Evolutionary conservation across 23 red algal species (phyloP), one percentile per base, ranked within the genome.

Genomic region (Gracilaria domingensis): DNA sequence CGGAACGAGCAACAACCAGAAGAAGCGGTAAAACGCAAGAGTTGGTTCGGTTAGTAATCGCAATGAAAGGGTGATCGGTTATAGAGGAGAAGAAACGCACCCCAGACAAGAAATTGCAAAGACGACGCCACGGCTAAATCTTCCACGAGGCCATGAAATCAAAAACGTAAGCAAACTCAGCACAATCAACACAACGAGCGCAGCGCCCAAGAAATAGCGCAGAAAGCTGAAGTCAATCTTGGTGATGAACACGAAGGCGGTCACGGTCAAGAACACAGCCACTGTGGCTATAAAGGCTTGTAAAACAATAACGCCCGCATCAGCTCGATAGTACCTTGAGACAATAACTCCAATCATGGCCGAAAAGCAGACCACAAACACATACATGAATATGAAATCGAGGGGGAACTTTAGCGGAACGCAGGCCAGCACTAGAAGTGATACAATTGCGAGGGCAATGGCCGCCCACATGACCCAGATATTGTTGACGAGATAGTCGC

Each of bases 181-280:
- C 9, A 79, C 91, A 40, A 99, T 64, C 38, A 99, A 32, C 18
- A 86, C 87, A 7, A 96, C n/a, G 7, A 99, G 59, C 47, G 26
- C 83, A 48, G 94, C 97, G 25, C 73, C 82, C 32, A 99, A 80
- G 55, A 96, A 96, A 56, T 90, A 90, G 29, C 82, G 87, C 21
- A 99, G 77, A 50, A 96, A 99, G 61, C 89, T 94, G 64, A 99
- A 99, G 83, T 99, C 97, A 60, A 93, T 95, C 81, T 99, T 95
- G n/a, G 91, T 93, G 40, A 85, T 71, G 47, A 94, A 96, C 54
- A 93, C 90, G 81, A 94, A 96, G 32, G 81, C 53, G n/a, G 97
- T 96, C 9, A 99, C 76, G 18, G 60, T 39, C 13, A 87, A 32
- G 40, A 99, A 95, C 26, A 96, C 84, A 28, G 82, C 73, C 23